phyloP scores from a whole-genome alignment of 2,329 filamentous ascomycete species.

The Xylaria sp. region DNA sequence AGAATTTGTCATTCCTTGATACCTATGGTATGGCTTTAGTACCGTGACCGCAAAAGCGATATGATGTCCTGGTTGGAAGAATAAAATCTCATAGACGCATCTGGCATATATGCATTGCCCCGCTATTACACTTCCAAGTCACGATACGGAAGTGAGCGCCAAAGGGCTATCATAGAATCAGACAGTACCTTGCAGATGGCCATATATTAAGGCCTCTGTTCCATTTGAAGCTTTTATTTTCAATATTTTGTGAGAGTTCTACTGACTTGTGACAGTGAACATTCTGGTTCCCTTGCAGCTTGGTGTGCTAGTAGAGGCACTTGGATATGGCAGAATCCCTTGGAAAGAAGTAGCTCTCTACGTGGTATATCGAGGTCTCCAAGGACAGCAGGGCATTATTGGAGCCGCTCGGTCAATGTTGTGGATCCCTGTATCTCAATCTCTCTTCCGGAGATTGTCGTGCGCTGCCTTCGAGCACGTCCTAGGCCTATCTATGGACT shows the following conservation, averaged over 20 bases:
- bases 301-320: slow-evolving; percentile 54
- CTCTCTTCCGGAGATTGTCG: slow-evolving; percentile 56
- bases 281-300: slow-evolving; percentile 57
- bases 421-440: slow-evolving; percentile 62
- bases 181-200: not conserved
- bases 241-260: not conserved
- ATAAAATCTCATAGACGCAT: no score
- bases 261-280: slow-evolving; percentile 50
- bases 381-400: slow-evolving; percentile 58
- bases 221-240: not conserved
- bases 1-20: no score
- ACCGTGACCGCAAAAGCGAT: no score
- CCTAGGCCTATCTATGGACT: slow-evolving; percentile 59
- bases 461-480: slow-evolving; percentile 61
- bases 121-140: no score
- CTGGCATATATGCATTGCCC: no score
- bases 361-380: slow-evolving; percentile 57
- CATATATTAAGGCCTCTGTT: not conserved
- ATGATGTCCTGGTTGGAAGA: no score
- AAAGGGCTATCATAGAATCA: not conserved
- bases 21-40: not conserved
- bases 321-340: slow-evolving; percentile 56
- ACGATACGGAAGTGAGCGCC: no score
- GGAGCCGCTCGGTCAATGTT: slow-evolving; percentile 57
- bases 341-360: slow-evolving; percentile 58